Percentiles rank a stretch among this genome's conserved stretches.
Conservation (phyloP, 306 rosid genomes). For the Crotalaria pallida region DNA sequence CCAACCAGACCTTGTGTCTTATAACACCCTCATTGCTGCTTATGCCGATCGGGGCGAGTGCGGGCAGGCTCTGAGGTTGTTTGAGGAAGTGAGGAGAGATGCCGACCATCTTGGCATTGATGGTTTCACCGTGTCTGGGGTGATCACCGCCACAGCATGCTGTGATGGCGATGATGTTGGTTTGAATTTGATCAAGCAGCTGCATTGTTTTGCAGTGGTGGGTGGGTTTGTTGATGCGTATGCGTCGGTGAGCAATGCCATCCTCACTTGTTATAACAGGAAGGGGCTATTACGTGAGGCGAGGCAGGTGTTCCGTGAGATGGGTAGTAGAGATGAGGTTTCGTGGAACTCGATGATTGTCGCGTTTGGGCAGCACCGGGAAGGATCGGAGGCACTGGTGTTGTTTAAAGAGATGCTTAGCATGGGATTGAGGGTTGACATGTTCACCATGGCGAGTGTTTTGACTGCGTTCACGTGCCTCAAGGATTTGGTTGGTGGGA, state of each 20-base stretch:
- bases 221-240: constrained; percentile 60
- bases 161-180: constrained; percentile 31
- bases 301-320: constrained; percentile 34
- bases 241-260: constrained; percentile 53
- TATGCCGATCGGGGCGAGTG: constrained; percentile 50
- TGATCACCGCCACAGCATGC: constrained; percentile 25
- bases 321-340: constrained; percentile 64
- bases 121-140: constrained; percentile 65
- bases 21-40: constrained; percentile 47
- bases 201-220: constrained; percentile 33
- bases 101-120: constrained; percentile 36
- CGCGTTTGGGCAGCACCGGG: constrained; percentile 62
- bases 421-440: constrained; percentile 48
- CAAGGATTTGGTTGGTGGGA: constrained; percentile 65
- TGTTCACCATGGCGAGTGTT: constrained; percentile 83
- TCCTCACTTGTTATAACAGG: constrained; percentile 50
- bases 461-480: constrained; percentile 66
- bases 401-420: constrained; percentile 64
- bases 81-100: constrained; percentile 37
- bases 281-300: constrained; percentile 40
- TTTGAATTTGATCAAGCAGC: constrained; percentile 45
- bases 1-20: constrained; percentile 36
- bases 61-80: constrained; percentile 37
- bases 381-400: constrained; percentile 48
- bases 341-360: constrained; percentile 80